A percentile compares a stretch with the other conserved stretches of the same genome.
phyloP scores from a whole-genome alignment of 108 stramenopile genomes.

The Nitzschia sp. region DNA sequence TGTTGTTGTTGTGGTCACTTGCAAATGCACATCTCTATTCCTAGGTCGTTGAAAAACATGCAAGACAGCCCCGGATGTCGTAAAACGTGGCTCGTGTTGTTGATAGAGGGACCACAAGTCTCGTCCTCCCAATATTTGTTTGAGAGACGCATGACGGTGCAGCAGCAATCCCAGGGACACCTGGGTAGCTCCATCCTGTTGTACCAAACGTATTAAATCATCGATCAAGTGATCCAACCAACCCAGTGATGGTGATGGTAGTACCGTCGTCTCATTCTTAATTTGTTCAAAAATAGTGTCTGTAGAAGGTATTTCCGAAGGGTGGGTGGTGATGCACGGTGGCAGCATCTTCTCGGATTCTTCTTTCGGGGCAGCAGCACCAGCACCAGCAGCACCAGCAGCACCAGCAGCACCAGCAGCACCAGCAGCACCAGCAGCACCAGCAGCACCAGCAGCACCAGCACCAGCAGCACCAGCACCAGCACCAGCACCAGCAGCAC shows the following conservation, averaged over 20 bases:
- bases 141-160: conserved; percentile 36
- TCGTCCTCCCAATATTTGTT: conserved; percentile 33
- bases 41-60: conserved; percentile 2
- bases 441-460: too few species aligned
- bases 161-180: conserved; percentile 33
- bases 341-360: too few species aligned
- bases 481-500: neutral
- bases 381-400: too few species aligned
- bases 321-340: neutral
- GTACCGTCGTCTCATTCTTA: neutral
- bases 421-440: too few species aligned
- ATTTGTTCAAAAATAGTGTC: neutral
- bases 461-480: neutral
- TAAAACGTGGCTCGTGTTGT: conserved; percentile 3
- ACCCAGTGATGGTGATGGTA: neutral
- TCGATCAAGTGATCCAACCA: conserved; percentile 5
- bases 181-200: conserved; percentile 43
- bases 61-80: neutral
- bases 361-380: too few species aligned
- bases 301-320: neutral
- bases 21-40: neutral
- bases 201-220: neutral
- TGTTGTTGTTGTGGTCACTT: neutral
- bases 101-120: conserved; percentile 29
- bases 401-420: too few species aligned